Base-by-base conservation (phyloP, 768 basidiomycete genomes). In the Fistulinella prunicolor region DNA sequence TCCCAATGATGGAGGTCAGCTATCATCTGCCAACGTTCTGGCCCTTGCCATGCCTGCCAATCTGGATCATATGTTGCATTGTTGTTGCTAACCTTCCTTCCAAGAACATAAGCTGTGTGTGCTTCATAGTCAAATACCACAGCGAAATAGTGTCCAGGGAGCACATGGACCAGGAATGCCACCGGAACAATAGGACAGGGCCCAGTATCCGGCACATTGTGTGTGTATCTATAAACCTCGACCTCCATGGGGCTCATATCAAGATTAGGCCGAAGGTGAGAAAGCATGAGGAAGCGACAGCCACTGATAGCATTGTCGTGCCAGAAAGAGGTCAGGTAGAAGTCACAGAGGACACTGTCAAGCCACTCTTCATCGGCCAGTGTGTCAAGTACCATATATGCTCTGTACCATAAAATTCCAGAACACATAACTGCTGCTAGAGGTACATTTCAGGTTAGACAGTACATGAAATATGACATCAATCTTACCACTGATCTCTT, bases 311-410 rank as follows among this genome's bases (percentile, higher is more conserved):
- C 35, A 28, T 10, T 10, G 2, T 36, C 36, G 30, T 53, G 47
- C 48, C 48, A 53, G 9, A 50, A n/a, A 3, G 34, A 37, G 1
- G 48, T 4, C 1, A 53, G 48, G 13, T 50, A 37, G 4, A 53
- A 53, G 28, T 53, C 39, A 12, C 19, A n/a, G 3, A 50, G 13
- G 1, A 26, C 20, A 19, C 47, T 53, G 0, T 52, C 38, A 4
- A 52, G 30, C 47, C 47, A 52, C 8, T 6, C 2, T 16, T 14
- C 29, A 8, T 52, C 12, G 0, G 5, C 21, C 2, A 52, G 35
- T 0, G 42, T 23, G 4, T 17, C 3, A 1, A 52, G 47, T 1
- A 39, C 46, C 5, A 7, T n/a, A 6, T 52, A 52, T 35, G 50
- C 46, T 23, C 21, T 12, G 19, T 49, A 16, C 50, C 50, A 51